Conservation (phyloP, 345 rosid species). For the Durio zibethinus region DNA sequence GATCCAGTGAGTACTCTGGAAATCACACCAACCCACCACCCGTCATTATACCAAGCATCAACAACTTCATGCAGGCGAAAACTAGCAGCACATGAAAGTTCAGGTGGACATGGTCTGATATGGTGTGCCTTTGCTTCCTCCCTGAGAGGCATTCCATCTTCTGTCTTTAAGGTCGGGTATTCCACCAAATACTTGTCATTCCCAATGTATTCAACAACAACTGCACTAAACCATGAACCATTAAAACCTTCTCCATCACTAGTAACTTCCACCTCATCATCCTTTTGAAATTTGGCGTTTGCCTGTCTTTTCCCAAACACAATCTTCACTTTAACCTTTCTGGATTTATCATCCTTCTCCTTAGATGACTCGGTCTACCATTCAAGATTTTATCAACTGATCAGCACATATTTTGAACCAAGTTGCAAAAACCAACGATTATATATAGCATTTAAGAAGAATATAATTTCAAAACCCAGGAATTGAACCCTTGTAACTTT, state of each 20-base stretch:
- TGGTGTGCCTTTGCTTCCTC: constrained; percentile 30
- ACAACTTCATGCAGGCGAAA: constrained; percentile 40
- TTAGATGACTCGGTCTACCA: constrained; percentile 17
- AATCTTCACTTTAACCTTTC: constrained; percentile 29
- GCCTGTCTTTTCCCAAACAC: constrained; percentile 12
- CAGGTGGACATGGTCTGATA: constrained; percentile 58
- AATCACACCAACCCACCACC: constrained; percentile 64
- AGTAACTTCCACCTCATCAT: constrained; percentile 44
- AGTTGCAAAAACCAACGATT: background rate
- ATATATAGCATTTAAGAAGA: background rate
- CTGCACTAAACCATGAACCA: constrained; percentile 60
- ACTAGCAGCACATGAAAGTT: constrained; percentile 12
- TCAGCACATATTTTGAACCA: background rate
- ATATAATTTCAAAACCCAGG: background rate
- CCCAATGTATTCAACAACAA: constrained; percentile 34
- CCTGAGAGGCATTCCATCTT: constrained; percentile 43
- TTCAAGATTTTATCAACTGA: constrained; percentile 8
- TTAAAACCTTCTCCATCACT: constrained; percentile 54
- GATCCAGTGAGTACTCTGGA: constrained; percentile 26
- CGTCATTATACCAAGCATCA: constrained; percentile 56
- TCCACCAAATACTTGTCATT: constrained; percentile 42
- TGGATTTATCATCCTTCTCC: constrained; percentile 14
- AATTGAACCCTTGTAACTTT: background rate
- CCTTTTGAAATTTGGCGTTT: constrained; percentile 21
- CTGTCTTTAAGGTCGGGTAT: constrained; percentile 42